Conservation (phyloP, 1,284 basidiomycete species). For the Papiliotrema laurentii region DNA sequence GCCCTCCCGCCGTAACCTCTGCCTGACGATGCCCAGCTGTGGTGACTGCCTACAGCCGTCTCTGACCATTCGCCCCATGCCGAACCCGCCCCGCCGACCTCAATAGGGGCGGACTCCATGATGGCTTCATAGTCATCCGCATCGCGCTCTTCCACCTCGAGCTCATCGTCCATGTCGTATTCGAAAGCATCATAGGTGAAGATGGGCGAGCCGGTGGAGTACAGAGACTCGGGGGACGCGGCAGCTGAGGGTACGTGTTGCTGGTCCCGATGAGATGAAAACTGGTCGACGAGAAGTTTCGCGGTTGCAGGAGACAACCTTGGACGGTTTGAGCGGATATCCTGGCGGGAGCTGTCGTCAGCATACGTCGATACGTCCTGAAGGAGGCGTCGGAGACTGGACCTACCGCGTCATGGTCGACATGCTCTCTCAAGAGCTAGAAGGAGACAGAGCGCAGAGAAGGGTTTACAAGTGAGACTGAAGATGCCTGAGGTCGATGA, state of each 20-base stretch:
- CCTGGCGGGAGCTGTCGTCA: too few relatives aligned
- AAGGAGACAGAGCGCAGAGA: constrained; percentile 10
- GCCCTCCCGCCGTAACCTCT: not conserved
- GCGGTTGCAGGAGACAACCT: constrained; percentile 10
- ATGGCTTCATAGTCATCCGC: constrained; percentile 24
- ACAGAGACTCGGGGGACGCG: constrained; percentile 32
- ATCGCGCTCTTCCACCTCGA: constrained; percentile 10
- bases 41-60: not conserved
- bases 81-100: constrained; percentile 3
- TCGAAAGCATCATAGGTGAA: constrained; percentile 25
- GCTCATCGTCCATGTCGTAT: constrained; percentile 7
- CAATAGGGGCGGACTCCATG: constrained; percentile 7
- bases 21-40: constrained; percentile 15
- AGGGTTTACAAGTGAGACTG: not conserved
- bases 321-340: too few relatives aligned
- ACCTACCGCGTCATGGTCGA: too few relatives aligned
- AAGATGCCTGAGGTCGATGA: not conserved
- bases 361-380: too few relatives aligned
- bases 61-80: constrained; percentile 27
- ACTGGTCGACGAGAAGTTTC: constrained; percentile 8
- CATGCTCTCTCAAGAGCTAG: too few relatives aligned
- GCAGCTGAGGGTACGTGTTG: constrained; percentile 17
- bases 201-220: constrained; percentile 24
- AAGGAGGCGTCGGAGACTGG: too few relatives aligned
- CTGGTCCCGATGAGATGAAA: constrained; percentile 8